Percentiles rank a stretch among this genome's conserved stretches.
Conservation (phyloP, 257 asterid species). For the Salvia miltiorrhiza region DNA sequence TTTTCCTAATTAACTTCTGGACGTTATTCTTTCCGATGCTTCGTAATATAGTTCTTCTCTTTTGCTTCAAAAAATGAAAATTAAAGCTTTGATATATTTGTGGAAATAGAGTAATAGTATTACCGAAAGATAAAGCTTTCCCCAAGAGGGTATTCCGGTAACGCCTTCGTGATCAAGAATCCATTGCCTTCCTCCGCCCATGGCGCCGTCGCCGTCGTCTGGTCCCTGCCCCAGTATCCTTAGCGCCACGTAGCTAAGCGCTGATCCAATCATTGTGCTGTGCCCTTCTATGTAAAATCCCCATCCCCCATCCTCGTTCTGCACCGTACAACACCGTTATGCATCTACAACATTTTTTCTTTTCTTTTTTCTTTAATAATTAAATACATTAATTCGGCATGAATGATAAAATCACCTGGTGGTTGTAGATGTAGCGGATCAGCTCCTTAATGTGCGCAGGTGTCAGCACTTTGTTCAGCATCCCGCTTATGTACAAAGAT, state of each 20-base stretch:
- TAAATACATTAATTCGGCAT: too few relatives aligned
- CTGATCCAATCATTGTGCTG: constrained; percentile 88
- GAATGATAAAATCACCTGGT: constrained; percentile 54
- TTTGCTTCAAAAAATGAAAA: too few relatives aligned
- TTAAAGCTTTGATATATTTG: too few relatives aligned
- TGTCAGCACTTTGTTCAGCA: constrained; percentile 48
- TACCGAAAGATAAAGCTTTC: constrained; percentile 81
- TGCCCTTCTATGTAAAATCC: constrained; percentile 84
- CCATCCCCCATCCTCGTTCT: constrained; percentile 92
- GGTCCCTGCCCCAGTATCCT: constrained; percentile 66
- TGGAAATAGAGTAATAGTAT: neutral
- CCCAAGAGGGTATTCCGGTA: constrained; percentile 86
- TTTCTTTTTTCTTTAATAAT: too few relatives aligned
- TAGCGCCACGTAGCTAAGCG: constrained; percentile 59
- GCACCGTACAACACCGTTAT: neutral
- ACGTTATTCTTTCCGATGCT: too few relatives aligned
- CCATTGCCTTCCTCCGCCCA: constrained; percentile 63
- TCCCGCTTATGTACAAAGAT: constrained; percentile 66
- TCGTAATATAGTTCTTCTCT: too few relatives aligned
- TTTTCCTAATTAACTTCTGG: too few relatives aligned
- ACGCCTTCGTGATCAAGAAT: constrained; percentile 81
- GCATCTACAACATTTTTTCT: too few relatives aligned
- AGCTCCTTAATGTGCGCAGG: constrained; percentile 60
- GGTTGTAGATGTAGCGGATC: constrained; percentile 68
- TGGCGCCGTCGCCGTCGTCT: constrained; percentile 56